Evolutionary conservation across 1,139 yeast species (phyloP).

Genomic region (Yamadazyma triangularis): DNA sequence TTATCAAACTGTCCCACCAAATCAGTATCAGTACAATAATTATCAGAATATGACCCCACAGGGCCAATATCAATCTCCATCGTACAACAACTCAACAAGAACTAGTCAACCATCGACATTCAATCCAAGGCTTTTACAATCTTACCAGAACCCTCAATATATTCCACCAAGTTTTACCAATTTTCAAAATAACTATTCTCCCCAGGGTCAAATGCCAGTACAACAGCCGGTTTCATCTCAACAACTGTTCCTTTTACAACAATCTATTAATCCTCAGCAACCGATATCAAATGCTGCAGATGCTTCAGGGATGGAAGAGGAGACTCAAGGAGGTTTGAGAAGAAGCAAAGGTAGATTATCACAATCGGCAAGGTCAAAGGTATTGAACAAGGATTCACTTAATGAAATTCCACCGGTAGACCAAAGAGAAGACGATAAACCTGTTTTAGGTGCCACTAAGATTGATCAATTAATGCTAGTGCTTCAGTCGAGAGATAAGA

Average conservation of each 20-base stretch:
- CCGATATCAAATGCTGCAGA: background rate
- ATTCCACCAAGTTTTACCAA: constrained; percentile 9
- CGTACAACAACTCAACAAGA: constrained; percentile 3
- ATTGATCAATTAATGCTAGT: constrained; percentile 88
- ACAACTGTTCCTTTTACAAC: background rate
- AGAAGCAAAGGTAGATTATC: constrained; percentile 7
- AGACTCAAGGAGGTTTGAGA: background rate
- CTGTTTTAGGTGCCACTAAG: constrained; percentile 77
- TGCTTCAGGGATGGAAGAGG: background rate
- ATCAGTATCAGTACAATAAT: background rate
- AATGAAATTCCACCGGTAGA: constrained; percentile 6
- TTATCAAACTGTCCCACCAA: background rate
- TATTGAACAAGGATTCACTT: constrained; percentile 2
- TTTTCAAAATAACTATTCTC: constrained; percentile 4
- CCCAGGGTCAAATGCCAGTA: constrained; percentile 7
- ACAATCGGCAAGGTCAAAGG: constrained; percentile 3
- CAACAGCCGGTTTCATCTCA: constrained; percentile 1
- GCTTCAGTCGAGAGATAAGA: constrained; percentile 80
- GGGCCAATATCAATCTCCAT: background rate
- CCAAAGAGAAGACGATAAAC: constrained; percentile 37
- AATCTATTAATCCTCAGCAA: background rate
- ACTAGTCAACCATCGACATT: background rate
- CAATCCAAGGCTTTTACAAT: constrained; percentile 1
- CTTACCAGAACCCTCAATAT: constrained; percentile 6
- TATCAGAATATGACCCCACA: background rate